Conservation (phyloP, 1,284 basidiomycete species). For the Fomitopsis palustris region DNA sequence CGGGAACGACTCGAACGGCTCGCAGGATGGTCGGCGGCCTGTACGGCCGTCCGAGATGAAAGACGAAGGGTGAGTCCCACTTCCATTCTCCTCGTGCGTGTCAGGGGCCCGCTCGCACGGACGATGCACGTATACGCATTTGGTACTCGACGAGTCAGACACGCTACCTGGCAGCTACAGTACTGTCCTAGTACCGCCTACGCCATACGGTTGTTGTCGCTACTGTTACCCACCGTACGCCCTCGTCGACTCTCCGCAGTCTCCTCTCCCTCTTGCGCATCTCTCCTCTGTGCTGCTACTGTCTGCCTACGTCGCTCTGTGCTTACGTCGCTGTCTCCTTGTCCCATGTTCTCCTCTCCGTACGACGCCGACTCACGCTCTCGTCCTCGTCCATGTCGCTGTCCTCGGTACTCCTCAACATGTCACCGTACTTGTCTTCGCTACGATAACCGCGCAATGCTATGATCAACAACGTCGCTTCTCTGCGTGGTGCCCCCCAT, state of each 20-base stretch:
- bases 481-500: slow-evolving; percentile 9
- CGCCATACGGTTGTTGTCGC: slow-evolving; percentile 1
- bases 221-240: slow-evolving; percentile 5
- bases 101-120: slow-evolving; percentile 8
- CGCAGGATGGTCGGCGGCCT: slow-evolving; percentile 15
- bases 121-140: slow-evolving; percentile 5
- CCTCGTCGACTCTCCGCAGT: slow-evolving; percentile 6
- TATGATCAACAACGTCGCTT: slow-evolving; percentile 11
- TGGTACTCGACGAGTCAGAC: slow-evolving; percentile 4
- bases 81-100: slow-evolving; percentile 15
- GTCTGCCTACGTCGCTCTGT: slow-evolving; percentile 7
- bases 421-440: slow-evolving; percentile 21
- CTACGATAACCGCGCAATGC: slow-evolving; percentile 15
- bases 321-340: neutral
- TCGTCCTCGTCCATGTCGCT: slow-evolving; percentile 24
- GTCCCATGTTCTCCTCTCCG: slow-evolving; percentile 25
- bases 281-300: slow-evolving; percentile 28
- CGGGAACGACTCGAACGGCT: slow-evolving; percentile 11
- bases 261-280: slow-evolving; percentile 12
- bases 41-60: slow-evolving; percentile 82
- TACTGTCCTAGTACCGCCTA: slow-evolving; percentile 1
- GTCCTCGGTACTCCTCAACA: slow-evolving; percentile 26
- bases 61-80: slow-evolving; percentile 82
- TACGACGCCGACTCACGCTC: slow-evolving; percentile 26
- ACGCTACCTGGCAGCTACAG: neutral